phyloP scores from a whole-genome alignment of 352 stramenopile genomes.

The Phytopythium sindhum region DNA sequence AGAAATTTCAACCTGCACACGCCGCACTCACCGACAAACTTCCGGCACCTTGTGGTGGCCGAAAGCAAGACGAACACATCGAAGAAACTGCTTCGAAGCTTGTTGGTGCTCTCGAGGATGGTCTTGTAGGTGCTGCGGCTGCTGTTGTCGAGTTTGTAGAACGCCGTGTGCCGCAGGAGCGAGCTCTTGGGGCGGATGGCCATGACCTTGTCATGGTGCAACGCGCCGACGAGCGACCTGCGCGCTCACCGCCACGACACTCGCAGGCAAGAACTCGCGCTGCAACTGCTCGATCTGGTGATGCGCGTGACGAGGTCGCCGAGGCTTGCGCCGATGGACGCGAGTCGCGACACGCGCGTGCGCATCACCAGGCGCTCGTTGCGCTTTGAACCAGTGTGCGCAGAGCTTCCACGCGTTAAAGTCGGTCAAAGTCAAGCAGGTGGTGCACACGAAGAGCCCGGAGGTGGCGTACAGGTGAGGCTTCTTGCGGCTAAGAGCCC shows the following conservation, averaged over 20 bases:
- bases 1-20: too few relatives aligned
- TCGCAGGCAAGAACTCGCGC: constrained; percentile 21
- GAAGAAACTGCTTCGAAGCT: constrained; percentile 32
- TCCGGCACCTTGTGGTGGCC: too few relatives aligned
- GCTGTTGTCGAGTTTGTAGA: constrained; percentile 15
- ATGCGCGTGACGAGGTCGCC: constrained; percentile 32
- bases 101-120: constrained; percentile 9
- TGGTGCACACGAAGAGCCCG: constrained; percentile 55
- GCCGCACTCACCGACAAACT: too few relatives aligned
- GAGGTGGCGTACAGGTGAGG: constrained; percentile 61
- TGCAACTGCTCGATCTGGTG: constrained; percentile 32
- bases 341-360: constrained; percentile 47
- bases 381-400: constrained; percentile 51
- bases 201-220: not conserved
- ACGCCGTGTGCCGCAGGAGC: constrained; percentile 5
- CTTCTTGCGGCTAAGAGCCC: constrained; percentile 60
- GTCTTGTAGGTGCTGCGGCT: constrained; percentile 7
- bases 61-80: too few relatives aligned
- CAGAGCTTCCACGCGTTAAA: constrained; percentile 66
- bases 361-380: constrained; percentile 61
- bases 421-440: constrained; percentile 52
- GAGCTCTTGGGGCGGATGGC: constrained; percentile 5
- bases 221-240: not conserved
- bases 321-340: constrained; percentile 34
- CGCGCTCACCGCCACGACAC: not conserved